Percentiles rank a stretch among this genome's conserved stretches.
These are phyloP conservation scores for Grifola frondosa DNA, from an alignment of 1,284 basidiomycete genomes.

Conservation along the genomic window DNA sequence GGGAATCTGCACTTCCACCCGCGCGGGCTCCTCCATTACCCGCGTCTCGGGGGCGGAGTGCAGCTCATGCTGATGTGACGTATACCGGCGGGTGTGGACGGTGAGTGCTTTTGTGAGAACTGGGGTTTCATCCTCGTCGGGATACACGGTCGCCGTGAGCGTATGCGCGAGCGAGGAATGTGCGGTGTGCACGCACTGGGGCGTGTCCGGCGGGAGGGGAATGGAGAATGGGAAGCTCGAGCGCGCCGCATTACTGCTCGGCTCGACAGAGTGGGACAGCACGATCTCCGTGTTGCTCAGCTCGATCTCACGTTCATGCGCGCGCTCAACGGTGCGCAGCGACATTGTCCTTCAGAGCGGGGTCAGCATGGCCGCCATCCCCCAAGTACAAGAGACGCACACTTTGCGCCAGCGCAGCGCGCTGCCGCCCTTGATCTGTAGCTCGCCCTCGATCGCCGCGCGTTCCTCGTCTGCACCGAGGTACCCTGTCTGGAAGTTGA, in stretches of 20 bases:
- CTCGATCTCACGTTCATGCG: conserved; percentile 61
- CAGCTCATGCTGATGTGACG: conserved; percentile 56
- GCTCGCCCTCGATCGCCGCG: conserved; percentile 78
- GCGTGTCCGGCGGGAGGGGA: conserved; percentile 69
- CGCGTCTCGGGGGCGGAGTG: conserved; percentile 58
- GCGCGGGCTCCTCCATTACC: conserved; percentile 58
- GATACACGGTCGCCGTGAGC: conserved; percentile 63
- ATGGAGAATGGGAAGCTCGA: conserved; percentile 74
- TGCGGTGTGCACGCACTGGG: conserved; percentile 72
- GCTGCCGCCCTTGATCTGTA: conserved; percentile 72
- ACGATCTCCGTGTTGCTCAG: conserved; percentile 54
- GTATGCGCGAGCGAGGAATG: conserved; percentile 67
- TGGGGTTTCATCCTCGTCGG: conserved; percentile 40
- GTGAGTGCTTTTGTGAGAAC: conserved; percentile 54
- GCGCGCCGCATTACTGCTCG: conserved; percentile 43
- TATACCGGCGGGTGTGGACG: conserved; percentile 74
- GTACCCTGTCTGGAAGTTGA: conserved; percentile 79
- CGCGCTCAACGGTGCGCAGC: conserved; percentile 65
- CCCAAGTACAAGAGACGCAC: conserved; percentile 56
- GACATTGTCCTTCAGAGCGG: conserved; percentile 53
- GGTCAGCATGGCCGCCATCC: too few relatives aligned
- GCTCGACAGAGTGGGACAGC: conserved; percentile 42
- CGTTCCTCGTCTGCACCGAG: conserved; percentile 75
- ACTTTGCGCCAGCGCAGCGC: conserved; percentile 61
- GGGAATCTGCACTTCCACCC: conserved; percentile 67